Evolutionary conservation across 371 early-diverging fungal species (phyloP), one percentile per base, ranked within the genome.

Genomic region (Actinomortierella ambigua): DNA sequence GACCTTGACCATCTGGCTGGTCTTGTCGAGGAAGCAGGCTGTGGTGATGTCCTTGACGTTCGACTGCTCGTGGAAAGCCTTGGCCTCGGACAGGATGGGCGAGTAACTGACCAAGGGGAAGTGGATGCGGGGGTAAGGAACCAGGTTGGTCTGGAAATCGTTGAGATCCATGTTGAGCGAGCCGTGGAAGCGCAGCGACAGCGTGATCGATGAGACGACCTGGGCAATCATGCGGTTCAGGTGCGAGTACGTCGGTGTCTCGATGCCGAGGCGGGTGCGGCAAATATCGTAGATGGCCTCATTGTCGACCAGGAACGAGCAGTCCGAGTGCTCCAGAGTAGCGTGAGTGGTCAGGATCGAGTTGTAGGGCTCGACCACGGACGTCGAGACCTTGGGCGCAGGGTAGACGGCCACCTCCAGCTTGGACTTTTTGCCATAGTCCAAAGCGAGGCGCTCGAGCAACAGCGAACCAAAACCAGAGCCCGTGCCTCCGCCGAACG

Each of bases 201-300:
- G 97, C 55, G 99, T 99, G 85, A 99, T 98, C 57, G 99, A 98
- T 39, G 99, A 99, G 40, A 99, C 99, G 46, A 99, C 98, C 83
- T 99, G 99, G 57, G 99, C 98, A 78, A 99, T 98, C 69, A 99
- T 84, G 66, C 98, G 89, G 87, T 99, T 99, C 68, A 99, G 84
- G 85, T 99, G 96, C 79, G 90, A 87, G 86, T 98, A 99, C 41
- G 93, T 93, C 53, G 99, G 99, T 54, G 97, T 90, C 71, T 93
- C 93, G 79, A 99, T 96, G 81, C 97, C 99, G 62, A 99, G 84
- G 87, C 98, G 98, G 69, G 94, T 93, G 70, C 93, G 90, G 89
- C 99, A 99, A 76, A 99, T 99, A 76, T 98, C 98, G 82, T 99
- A 99, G 85, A 96, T 84, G 78, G 98, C 98, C 84, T 98, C 98